Percentiles rank a stretch among this genome's conserved stretches.
phyloP scores from a whole-genome alignment of 2,329 filamentous ascomycete genomes.

The Trichoderma harzianum region DNA sequence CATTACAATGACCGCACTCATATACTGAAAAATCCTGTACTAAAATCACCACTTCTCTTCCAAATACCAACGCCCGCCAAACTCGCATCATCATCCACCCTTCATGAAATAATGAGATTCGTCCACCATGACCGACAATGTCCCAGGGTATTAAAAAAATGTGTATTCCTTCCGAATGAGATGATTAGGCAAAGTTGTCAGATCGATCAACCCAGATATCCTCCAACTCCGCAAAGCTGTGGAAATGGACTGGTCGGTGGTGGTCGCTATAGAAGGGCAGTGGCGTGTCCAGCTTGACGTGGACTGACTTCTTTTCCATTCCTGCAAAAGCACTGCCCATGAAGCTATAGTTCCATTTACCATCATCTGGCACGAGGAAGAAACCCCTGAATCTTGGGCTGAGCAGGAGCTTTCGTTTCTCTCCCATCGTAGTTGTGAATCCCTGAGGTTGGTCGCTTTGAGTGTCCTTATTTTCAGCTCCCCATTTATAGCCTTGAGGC shows the following conservation, averaged over 20 bases:
- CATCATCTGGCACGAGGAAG: slow-evolving; percentile 90
- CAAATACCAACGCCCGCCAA: slow-evolving; percentile 7
- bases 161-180: not conserved
- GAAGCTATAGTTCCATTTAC: slow-evolving; percentile 97
- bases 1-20: not conserved
- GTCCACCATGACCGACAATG: not conserved
- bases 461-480: slow-evolving; percentile 89
- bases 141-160: not conserved
- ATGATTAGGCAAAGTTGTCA: slow-evolving; percentile 83
- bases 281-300: slow-evolving; percentile 92
- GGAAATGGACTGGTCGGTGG: slow-evolving; percentile 92
- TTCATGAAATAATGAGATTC: not conserved
- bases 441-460: slow-evolving; percentile 91
- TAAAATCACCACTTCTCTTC: not conserved
- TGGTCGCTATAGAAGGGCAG: slow-evolving; percentile 86
- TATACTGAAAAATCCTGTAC: not conserved
- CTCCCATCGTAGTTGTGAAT: slow-evolving; percentile 87
- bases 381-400: slow-evolving; percentile 93
- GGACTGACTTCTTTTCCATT: slow-evolving; percentile 85
- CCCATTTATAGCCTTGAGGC: slow-evolving; percentile 93
- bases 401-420: slow-evolving; percentile 90
- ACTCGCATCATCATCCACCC: not conserved
- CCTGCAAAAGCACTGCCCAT: slow-evolving; percentile 86
- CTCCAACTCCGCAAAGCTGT: slow-evolving; percentile 95
- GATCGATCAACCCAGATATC: slow-evolving; percentile 92